Evolutionary conservation across 768 basidiomycete genomes (phyloP).

Genomic region (Cubamyces lactineus): DNA sequence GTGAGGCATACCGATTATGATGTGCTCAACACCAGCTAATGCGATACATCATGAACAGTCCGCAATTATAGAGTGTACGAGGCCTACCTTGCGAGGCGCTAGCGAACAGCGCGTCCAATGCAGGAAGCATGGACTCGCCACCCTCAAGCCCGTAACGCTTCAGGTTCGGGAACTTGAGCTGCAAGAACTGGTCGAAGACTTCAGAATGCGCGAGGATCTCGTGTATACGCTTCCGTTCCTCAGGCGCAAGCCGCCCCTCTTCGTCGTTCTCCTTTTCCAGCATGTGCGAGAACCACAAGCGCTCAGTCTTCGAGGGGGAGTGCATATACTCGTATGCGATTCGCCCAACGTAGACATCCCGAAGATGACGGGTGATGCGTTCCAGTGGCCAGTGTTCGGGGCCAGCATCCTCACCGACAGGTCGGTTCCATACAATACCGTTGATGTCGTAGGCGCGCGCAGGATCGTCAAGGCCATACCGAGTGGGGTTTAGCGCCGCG

Average conservation of each 20-base stretch:
- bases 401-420: constrained; percentile 38
- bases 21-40: constrained; percentile 65
- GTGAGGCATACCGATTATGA: constrained; percentile 87
- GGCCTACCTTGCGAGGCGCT: constrained; percentile 59
- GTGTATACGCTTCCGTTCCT: constrained; percentile 61
- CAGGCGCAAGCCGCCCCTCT: constrained; percentile 26
- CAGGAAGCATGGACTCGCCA: constrained; percentile 92
- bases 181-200: constrained; percentile 82
- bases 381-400: constrained; percentile 66
- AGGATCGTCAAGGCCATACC: constrained; percentile 72
- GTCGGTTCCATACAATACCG: constrained; percentile 80
- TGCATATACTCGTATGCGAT: constrained; percentile 96
- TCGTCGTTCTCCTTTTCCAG: constrained; percentile 62
- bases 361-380: constrained; percentile 71
- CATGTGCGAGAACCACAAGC: constrained; percentile 86
- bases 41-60: neutral
- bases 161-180: constrained; percentile 86
- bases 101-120: constrained; percentile 75
- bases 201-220: constrained; percentile 74
- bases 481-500: constrained; percentile 70
- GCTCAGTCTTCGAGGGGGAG: constrained; percentile 81
- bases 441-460: constrained; percentile 66
- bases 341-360: constrained; percentile 75
- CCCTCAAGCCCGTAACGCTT: constrained; percentile 91
- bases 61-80: neutral